Base-by-base conservation (phyloP, 164 flowering plant genomes). In the Vitis amurensis region DNA sequence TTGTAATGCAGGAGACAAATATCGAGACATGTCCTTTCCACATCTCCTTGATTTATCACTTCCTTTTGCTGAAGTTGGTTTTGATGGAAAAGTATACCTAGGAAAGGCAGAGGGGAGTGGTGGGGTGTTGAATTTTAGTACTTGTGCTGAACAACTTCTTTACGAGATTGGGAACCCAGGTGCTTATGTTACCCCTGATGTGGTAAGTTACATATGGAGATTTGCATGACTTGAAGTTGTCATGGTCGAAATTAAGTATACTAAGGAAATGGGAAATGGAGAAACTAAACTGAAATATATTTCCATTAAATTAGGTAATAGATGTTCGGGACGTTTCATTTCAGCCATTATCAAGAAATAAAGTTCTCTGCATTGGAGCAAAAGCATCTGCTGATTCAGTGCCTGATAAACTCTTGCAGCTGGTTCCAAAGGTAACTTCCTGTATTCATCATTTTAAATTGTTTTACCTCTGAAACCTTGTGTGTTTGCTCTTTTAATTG, bases 101-200 rank as follows among this genome's bases (percentile, higher is more conserved):
- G 91, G 89, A 64, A 95, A 95, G 79, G 88, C 92, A 63, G 89
- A 87, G 70, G 86, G 86, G 58, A 91, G 89, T 74, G 94, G 93
- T 66, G 99, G 99, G 53, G 73, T 88, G 69, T 63, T 95, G 53
- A 85, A 87, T 81, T 76, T 77, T 60, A 83, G 85, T 78, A 95
- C 96, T 50, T 95, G 99, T 78, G 93, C 98, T 51, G 76, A 95
- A 75, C 99, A 93, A 71, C 96, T 95, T 70, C 97, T 95, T n/a
- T 95, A 95, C 76, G 99, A 95, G 80, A 61, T 95, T 75, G 96
- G 92, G 63, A 89, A 95, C 84, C 98, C 99, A 27, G 62, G 83
- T 76, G 90, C 90, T 31, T 95, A 95, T 79, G 56, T 95, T 67
- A 95, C 98, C 73, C 99, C 99, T 72, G 99, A 95, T 83, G 87